phyloP scores from a whole-genome alignment of 2,329 filamentous ascomycete species.

The Bipolaris gigantea region DNA sequence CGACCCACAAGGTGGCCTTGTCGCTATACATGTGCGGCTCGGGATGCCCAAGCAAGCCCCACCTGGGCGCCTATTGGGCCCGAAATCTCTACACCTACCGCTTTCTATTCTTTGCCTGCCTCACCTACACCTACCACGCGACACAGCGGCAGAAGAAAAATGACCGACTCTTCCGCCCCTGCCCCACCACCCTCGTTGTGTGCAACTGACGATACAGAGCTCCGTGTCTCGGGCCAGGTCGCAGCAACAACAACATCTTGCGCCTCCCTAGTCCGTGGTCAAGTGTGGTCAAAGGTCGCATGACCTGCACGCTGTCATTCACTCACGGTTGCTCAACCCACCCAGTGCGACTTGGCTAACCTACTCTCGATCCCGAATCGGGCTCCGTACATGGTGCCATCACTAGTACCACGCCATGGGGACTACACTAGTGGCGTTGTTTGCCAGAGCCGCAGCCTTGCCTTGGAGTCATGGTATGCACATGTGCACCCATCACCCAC shows the following conservation, averaged over 20 bases:
- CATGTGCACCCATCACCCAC: neutral
- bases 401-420: neutral
- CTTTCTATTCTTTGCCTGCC: neutral
- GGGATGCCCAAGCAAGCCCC: constrained; percentile 27
- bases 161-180: neutral
- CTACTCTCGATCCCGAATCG: neutral
- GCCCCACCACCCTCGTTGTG: too few species aligned
- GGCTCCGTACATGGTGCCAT: neutral
- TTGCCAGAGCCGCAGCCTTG: neutral
- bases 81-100: constrained; percentile 3
- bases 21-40: constrained; percentile 18
- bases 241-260: neutral
- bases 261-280: neutral
- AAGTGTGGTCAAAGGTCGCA: neutral
- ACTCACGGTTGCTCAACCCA: neutral
- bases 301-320: neutral
- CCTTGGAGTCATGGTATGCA: neutral
- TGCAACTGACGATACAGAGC: neutral
- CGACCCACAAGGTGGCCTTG: constrained; percentile 27
- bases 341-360: neutral
- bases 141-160: neutral
- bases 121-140: constrained; percentile 7
- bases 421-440: constrained; percentile 1
- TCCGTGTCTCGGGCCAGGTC: neutral
- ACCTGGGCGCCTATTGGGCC: constrained; percentile 28